Evolutionary conservation across 169 alveolate species (phyloP), one percentile per base, ranked within the genome.

Genomic region (Cryptosporidium sp.): DNA sequence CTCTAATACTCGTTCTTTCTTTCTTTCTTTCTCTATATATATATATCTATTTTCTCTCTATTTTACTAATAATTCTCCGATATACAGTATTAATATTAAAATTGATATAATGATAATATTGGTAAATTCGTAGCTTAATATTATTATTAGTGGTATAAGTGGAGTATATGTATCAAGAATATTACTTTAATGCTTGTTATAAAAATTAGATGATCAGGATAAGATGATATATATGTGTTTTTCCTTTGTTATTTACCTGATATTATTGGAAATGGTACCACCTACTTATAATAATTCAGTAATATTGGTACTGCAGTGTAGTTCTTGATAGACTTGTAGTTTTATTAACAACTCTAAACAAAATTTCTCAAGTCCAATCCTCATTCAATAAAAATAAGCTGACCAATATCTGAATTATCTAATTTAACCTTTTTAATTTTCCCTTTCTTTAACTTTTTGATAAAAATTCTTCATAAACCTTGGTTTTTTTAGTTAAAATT

Each of bases 381-480:
- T n/a, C 14, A 48, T 16, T 16, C 21, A 48, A 16, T 48, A 26
- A n/a, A 5, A 55, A 26, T 26, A 55, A 55, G 29, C 21, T 55
- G 8, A n/a, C 50, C 33, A 65, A 65, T 65, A 35, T 37, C 29
- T 26, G 71, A 65, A 35, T 37, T 33, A 35, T 31, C 51, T 12
- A 37, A 29, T 33, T 41, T 41, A 0, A 65, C 33, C 71, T n/a
- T 51, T 65, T 65, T 26, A 61, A 65, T 26, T 18, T 23, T 62
- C 10, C 48, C 31, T 65, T 37, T 16, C 16, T 55, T 55, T 21
- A 55, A 1, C 33, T 29, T 21, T 31, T 65, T 31, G 31, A 35
- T 65, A 14, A 5, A 29, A 26, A 51, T 65, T 65, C 29, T 37
- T 26, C 71, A 65, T 65, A 65, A 43, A 69, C 62, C 26, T 43